Evolutionary conservation across 768 basidiomycete species (phyloP).

Genomic region (Lentinula aciculospora): DNA sequence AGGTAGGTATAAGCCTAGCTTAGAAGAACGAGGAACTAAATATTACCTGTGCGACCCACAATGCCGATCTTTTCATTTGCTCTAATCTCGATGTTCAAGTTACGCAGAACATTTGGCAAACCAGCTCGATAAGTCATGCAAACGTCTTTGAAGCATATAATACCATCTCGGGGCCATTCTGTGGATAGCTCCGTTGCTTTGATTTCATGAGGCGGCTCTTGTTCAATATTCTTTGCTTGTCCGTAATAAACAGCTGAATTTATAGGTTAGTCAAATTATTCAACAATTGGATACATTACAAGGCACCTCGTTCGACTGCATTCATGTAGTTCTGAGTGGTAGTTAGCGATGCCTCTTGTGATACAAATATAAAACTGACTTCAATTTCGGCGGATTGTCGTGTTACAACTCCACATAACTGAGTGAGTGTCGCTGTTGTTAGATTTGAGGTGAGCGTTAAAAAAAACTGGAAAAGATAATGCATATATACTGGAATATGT

Average conservation of each 20-base stretch:
- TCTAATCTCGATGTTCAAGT: conserved; percentile 50
- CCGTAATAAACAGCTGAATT: conserved; percentile 48
- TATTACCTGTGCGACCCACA: conserved; percentile 44
- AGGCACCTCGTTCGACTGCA: conserved; percentile 51
- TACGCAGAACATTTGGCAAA: conserved; percentile 64
- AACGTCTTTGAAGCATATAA: conserved; percentile 56
- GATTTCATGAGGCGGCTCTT: conserved; percentile 64
- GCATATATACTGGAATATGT: conserved; percentile 50
- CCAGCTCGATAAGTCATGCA: conserved; percentile 62
- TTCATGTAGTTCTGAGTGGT: conserved; percentile 53
- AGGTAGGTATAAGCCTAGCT: neutral
- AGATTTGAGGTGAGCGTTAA: neutral
- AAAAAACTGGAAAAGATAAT: neutral
- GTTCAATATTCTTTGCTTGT: conserved; percentile 38
- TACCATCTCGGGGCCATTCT: conserved; percentile 60
- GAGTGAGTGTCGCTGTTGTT: conserved; percentile 39
- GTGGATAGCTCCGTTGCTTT: conserved; percentile 44
- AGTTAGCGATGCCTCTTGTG: neutral
- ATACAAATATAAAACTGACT: conserved; percentile 21
- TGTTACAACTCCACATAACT: conserved; percentile 51
- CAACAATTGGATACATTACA: neutral
- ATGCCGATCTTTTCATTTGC: conserved; percentile 76
- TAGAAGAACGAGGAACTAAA: neutral
- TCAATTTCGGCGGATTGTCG: conserved; percentile 63
- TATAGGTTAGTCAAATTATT: neutral